Evolutionary conservation across 2,329 filamentous ascomycete genomes (phyloP).

Genomic region (Blastomyces emzantsi): DNA sequence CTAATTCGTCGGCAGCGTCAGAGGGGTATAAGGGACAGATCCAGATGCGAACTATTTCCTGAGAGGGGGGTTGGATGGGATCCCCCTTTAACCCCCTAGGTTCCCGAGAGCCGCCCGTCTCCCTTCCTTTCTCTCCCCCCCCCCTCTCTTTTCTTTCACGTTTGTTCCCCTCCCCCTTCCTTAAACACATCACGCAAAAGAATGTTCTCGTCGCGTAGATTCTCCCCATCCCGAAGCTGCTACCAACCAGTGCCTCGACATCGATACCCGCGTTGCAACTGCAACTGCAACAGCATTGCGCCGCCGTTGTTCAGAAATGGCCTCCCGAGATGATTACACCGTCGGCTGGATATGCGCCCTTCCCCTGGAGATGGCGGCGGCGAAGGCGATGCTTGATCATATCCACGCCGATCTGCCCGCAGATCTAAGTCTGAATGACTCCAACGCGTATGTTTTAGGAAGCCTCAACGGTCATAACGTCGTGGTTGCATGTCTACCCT

Average conservation of each 20-base stretch:
- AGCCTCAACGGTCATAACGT: conserved; percentile 17
- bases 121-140: too few relatives aligned
- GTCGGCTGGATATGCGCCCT: conserved; percentile 15
- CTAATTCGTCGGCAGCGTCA: too few relatives aligned
- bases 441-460: conserved; percentile 19
- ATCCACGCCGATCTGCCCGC: not conserved
- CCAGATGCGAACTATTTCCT: too few relatives aligned
- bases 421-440: conserved; percentile 11
- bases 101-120: too few relatives aligned
- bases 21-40: too few relatives aligned
- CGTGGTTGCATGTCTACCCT: conserved; percentile 16
- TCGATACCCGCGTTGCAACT: not conserved
- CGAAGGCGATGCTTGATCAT: conserved; percentile 11
- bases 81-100: too few relatives aligned
- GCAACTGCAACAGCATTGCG: too few relatives aligned
- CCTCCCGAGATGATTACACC: conserved; percentile 13
- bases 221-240: not conserved
- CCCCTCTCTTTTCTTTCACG: too few relatives aligned
- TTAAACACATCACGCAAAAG: not conserved
- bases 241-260: not conserved
- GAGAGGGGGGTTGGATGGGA: too few relatives aligned
- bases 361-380: conserved; percentile 10
- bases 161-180: not conserved
- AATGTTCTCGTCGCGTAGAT: conserved; percentile 3
- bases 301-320: conserved; percentile 2